A percentile compares a stretch with the other conserved stretches of the same genome.
phyloP scores from a whole-genome alignment of 2,329 filamentous ascomycete genomes.

The Mycosphaerella arachidis region DNA sequence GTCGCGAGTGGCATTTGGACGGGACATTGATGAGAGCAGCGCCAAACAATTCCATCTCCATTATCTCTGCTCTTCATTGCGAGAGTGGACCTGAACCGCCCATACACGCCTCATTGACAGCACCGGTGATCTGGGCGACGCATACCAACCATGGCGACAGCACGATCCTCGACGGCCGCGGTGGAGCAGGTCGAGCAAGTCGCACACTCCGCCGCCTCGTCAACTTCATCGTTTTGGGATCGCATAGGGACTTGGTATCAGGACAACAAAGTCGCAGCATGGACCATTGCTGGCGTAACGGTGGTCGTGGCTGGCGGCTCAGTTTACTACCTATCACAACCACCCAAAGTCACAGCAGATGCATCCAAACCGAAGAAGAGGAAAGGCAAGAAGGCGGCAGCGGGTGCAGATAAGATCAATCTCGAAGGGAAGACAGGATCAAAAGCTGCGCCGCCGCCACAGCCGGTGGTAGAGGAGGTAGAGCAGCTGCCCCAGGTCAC shows the following conservation, averaged over 20 bases:
- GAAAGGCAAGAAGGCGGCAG: slow-evolving; percentile 71
- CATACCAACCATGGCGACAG: slow-evolving; percentile 12
- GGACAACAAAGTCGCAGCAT: slow-evolving; percentile 92
- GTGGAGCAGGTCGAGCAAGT: slow-evolving; percentile 17
- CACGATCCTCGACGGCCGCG: slow-evolving; percentile 8
- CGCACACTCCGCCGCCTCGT: slow-evolving; percentile 34
- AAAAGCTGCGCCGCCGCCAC: slow-evolving; percentile 23
- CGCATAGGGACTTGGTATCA: slow-evolving; percentile 86
- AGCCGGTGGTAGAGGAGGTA: slow-evolving; percentile 33
- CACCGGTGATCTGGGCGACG: slow-evolving; percentile 4
- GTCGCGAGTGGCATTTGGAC: neutral
- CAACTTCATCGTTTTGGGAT: slow-evolving; percentile 75
- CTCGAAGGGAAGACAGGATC: slow-evolving; percentile 31
- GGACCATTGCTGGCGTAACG: slow-evolving; percentile 92
- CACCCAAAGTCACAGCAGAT: slow-evolving; percentile 32
- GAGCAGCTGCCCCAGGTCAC: slow-evolving; percentile 49
- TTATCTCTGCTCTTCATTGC: neutral
- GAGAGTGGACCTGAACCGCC: neutral
- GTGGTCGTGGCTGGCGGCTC: slow-evolving; percentile 88
- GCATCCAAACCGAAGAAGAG: slow-evolving; percentile 80
- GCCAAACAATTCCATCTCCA: neutral
- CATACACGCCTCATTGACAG: slow-evolving; percentile 2
- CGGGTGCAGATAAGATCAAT: slow-evolving; percentile 41
- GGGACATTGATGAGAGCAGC: neutral
- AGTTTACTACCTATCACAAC: slow-evolving; percentile 74